Evolutionary conservation across 75 land plant genomes (phyloP).

Genomic region (Sequoiadendron giganteum): DNA sequence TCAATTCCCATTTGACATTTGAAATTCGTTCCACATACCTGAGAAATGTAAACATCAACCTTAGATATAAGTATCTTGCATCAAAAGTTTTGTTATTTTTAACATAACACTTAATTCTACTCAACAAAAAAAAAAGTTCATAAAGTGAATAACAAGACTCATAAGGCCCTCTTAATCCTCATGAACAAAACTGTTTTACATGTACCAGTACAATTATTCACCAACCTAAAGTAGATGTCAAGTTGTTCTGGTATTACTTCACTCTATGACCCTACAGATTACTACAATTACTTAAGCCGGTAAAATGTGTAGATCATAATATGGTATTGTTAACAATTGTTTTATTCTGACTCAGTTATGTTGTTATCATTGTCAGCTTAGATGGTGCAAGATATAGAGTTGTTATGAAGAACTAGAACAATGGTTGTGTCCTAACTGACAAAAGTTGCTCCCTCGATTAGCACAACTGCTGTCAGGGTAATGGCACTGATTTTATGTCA

Average conservation of each 20-base stretch:
- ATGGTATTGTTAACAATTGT: too few species aligned
- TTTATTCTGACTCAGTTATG: too few species aligned
- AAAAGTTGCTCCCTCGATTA: too few species aligned
- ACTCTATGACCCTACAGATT: neutral
- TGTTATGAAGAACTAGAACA: too few species aligned
- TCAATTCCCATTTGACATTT: slow-evolving; percentile 91
- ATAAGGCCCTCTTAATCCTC: neutral
- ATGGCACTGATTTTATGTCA: too few species aligned
- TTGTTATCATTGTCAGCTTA: too few species aligned
- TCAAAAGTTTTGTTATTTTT: neutral
- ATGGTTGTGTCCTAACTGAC: too few species aligned
- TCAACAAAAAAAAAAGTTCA: neutral
- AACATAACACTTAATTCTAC: neutral
- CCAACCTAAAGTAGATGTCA: neutral
- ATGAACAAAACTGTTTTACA: neutral
- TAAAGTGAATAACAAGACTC: neutral
- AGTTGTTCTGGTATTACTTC: neutral
- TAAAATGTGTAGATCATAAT: neutral
- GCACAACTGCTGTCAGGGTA: too few species aligned
- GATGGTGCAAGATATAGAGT: too few species aligned
- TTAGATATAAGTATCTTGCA: neutral
- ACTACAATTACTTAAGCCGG: too few species aligned
- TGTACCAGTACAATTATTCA: neutral
- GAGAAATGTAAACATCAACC: slow-evolving; percentile 13
- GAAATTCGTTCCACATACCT: slow-evolving; percentile 91